Evolutionary conservation across 345 rosid genomes (phyloP), one percentile per base, ranked within the genome.

Genomic region (Capsella bursapastoris): DNA sequence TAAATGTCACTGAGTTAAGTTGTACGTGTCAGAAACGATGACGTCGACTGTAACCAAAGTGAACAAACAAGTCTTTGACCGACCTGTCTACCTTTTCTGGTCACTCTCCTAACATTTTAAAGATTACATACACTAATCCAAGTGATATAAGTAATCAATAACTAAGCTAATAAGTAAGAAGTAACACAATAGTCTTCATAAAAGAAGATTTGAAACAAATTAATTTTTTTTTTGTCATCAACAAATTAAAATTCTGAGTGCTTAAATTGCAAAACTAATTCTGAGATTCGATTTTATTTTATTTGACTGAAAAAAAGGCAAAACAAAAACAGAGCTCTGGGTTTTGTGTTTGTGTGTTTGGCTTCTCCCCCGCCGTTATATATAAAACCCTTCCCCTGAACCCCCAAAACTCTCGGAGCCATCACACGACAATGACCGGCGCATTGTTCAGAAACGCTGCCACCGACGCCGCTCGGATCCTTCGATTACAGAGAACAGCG

Each of bases 351-450:
- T 43, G 44, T 34, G 35, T 32, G 8, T 43, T 43, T 43, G 14
- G 48, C 61, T 41, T 43, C 70, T 28, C 44, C 60, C 27, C 49
- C 61, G 63, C 73, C 72, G 76, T 70, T 64, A 38, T 41, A 70
- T 56, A 0, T 70, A 64, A 78, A 58, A 51, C 62, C 57, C 27
- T 31, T 55, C 13, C 51, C 7, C 47, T 67, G 34, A 62, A 76
- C 48, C 70, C 44, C 72, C 13, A 66, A 41, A 79, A 69, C 70
- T 70, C 45, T 70, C 59, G 73, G 81, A 72, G 16, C 66, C 48
- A 48, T 18, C 65, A 14, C 52, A 6, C 15, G 32, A 71, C 1
- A 49, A 68, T 89, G 96, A 75, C 81, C 66, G 85, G 79, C 16
- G 78, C 79, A 34, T 69, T 84, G 55, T 67, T 72, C 43, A 62